phyloP scores from a whole-genome alignment of 2,329 filamentous ascomycete species.

The Trichoderma koningiopsis region DNA sequence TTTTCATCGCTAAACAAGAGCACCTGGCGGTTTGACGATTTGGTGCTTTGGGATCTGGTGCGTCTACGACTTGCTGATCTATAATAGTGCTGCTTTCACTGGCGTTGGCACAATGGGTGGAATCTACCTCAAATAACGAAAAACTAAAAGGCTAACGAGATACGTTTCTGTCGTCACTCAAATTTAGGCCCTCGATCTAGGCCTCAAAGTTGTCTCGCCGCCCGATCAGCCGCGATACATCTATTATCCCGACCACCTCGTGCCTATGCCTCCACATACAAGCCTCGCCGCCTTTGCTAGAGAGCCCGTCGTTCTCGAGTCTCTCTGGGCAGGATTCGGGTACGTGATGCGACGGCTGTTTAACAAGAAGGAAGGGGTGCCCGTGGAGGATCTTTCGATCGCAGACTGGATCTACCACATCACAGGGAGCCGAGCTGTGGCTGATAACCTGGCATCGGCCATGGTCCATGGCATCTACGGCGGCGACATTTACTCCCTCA shows the following conservation, averaged over 20 bases:
- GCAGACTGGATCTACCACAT: slow-evolving; percentile 41
- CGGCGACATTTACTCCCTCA: slow-evolving; percentile 81
- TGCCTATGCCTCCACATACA: slow-evolving; percentile 38
- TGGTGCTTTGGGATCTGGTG: slow-evolving; percentile 73
- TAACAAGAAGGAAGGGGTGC: slow-evolving; percentile 28
- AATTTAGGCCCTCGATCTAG: slow-evolving; percentile 40
- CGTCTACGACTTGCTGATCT: slow-evolving; percentile 31
- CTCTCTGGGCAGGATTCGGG: slow-evolving; percentile 34
- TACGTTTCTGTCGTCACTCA: not conserved
- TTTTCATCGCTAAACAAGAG: slow-evolving; percentile 57
- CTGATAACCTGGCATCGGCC: slow-evolving; percentile 75
- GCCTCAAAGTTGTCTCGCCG: slow-evolving; percentile 52
- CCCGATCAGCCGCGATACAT: slow-evolving; percentile 64
- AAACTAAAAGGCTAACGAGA: not conserved
- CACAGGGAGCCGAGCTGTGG: slow-evolving; percentile 44
- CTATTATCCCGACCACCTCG: slow-evolving; percentile 79
- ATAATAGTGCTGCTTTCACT: too few relatives aligned
- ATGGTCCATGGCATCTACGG: slow-evolving; percentile 88
- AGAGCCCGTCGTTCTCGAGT: slow-evolving; percentile 40
- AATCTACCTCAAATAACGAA: not conserved
- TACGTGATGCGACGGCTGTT: slow-evolving; percentile 32
- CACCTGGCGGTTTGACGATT: slow-evolving; percentile 55
- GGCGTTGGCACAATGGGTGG: not conserved
- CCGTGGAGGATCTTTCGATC: slow-evolving; percentile 40
- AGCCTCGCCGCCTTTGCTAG: slow-evolving; percentile 34